Base-by-base conservation (phyloP, 345 rosid species). In the Sisymbrium altissimum region DNA sequence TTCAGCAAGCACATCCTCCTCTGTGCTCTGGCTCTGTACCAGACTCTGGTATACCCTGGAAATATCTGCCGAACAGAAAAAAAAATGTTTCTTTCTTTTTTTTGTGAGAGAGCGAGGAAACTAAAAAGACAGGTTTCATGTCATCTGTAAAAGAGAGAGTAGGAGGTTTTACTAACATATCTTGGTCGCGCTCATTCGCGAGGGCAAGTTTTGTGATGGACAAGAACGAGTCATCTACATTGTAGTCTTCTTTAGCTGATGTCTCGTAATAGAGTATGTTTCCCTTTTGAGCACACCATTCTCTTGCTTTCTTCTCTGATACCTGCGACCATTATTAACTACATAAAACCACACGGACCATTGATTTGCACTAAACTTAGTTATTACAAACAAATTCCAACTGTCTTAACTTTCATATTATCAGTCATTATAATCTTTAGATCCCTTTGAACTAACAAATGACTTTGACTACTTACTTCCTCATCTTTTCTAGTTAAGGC, bases 231-330 rank as follows among this genome's bases (percentile, higher is more conserved):
- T 84, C 85, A 80, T 94, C 97, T 41, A 94, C 93, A 75, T 94
- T 91, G 86, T 81, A 74, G 83, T 91, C 96, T 79, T 94, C 97
- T 83, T 94, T 94, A 35, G 98, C 98, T 17, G 97, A 94, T 63
- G 96, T 94, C 85, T 94, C 98, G 70, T 83, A 89, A 83, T 94
- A 94, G 38, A 92, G 87, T 62, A 94, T 89, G 81, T 87, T 87
- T 55, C 97, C 96, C 72, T 88, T 94, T 9, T 93, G 79, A 46
- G 87, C 88, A 71, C 98, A 94, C 98, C 98, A 94, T 21, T 94
- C 98, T 81, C 86, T 85, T 27, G 98, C 98, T 83, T 91, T 94
- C 90, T 91, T 94, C 81, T 94, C 95, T 49, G 98, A 94, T 48
- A 94, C 98, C 98, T 93, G 12, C 7, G 7, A 5, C 6, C 6